Conservation (phyloP, 352 stramenopile species). For the Phytophthora crassamura region DNA sequence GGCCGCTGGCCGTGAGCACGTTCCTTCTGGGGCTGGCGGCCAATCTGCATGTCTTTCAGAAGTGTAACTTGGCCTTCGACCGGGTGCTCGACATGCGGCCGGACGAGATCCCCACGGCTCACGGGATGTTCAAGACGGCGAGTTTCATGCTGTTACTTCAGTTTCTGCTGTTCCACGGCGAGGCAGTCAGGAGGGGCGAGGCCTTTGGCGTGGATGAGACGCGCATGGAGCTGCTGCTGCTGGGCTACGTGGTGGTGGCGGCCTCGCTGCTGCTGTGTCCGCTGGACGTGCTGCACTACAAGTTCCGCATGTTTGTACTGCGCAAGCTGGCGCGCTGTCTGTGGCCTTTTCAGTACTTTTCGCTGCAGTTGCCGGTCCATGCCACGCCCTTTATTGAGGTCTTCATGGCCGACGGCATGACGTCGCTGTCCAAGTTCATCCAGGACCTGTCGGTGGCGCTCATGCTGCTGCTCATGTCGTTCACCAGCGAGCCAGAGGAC, state of each 20-base stretch:
- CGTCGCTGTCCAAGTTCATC: constrained; percentile 87
- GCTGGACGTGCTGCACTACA: constrained; percentile 72
- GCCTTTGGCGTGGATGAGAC: constrained; percentile 60
- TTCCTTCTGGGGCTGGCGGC: constrained; percentile 71
- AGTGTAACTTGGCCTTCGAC: constrained; percentile 65
- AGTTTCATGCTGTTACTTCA: constrained; percentile 49
- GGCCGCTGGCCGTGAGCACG: constrained; percentile 69
- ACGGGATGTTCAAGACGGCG: constrained; percentile 51
- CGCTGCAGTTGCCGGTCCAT: constrained; percentile 53
- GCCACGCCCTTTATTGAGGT: constrained; percentile 81
- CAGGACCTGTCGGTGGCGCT: constrained; percentile 71
- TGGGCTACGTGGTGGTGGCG: constrained; percentile 61
- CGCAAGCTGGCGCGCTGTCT: constrained; percentile 59
- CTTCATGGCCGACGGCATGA: constrained; percentile 83
- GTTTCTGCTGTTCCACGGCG: constrained; percentile 60
- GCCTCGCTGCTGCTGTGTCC: constrained; percentile 65
- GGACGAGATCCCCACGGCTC: constrained; percentile 61
- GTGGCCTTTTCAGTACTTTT: constrained; percentile 75
- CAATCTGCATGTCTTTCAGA: constrained; percentile 71
- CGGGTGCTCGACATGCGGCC: constrained; percentile 72
- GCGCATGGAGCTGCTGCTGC: constrained; percentile 71
- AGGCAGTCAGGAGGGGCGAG: constrained; percentile 45
- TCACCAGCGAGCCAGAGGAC: constrained; percentile 52
- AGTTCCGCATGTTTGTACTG: constrained; percentile 67
- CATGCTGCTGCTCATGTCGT: constrained; percentile 67